Evolutionary conservation across 2,329 filamentous ascomycete species (phyloP).

Genomic region (Trichoderma sp.): DNA sequence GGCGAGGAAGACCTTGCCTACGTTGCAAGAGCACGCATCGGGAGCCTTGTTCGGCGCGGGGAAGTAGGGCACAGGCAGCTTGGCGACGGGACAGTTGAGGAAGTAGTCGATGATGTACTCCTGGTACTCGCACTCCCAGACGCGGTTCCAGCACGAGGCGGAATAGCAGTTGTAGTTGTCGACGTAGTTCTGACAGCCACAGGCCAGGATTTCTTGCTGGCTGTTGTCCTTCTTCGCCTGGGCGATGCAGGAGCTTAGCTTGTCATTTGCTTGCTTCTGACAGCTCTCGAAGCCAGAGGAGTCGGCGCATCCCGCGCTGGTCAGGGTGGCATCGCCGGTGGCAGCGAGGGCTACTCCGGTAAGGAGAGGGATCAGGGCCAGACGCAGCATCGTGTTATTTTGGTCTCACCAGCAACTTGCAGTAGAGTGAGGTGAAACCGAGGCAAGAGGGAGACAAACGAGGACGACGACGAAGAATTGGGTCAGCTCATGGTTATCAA

Average conservation of each 20-base stretch:
- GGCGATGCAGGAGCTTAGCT: slow-evolving; percentile 28
- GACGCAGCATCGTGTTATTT: background rate
- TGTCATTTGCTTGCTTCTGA: slow-evolving; percentile 25
- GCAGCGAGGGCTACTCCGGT: slow-evolving; percentile 2
- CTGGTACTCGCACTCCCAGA: slow-evolving; percentile 46
- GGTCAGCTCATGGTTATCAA: background rate
- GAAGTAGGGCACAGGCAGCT: slow-evolving; percentile 43
- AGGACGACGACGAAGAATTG: background rate
- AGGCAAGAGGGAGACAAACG: background rate
- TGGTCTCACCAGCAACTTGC: background rate
- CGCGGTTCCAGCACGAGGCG: slow-evolving; percentile 44
- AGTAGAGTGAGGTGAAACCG: background rate
- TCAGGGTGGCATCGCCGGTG: background rate
- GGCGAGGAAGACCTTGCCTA: slow-evolving; percentile 38
- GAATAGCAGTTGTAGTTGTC: slow-evolving; percentile 43
- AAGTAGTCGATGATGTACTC: slow-evolving; percentile 43
- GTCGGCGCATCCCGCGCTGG: slow-evolving; percentile 32
- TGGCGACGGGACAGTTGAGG: slow-evolving; percentile 37
- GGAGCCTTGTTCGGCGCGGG: slow-evolving; percentile 40
- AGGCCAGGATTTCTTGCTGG: slow-evolving; percentile 31
- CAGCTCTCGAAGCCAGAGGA: slow-evolving; percentile 32
- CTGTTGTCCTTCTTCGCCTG: slow-evolving; percentile 30
- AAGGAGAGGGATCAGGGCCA: slow-evolving; percentile 6
- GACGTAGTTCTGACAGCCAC: slow-evolving; percentile 35
- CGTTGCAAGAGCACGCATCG: slow-evolving; percentile 43